These are phyloP conservation scores for Plenodomus tracheiphilus DNA, from an alignment of 2,329 filamentous ascomycete genomes.

Conservation along the genomic window DNA sequence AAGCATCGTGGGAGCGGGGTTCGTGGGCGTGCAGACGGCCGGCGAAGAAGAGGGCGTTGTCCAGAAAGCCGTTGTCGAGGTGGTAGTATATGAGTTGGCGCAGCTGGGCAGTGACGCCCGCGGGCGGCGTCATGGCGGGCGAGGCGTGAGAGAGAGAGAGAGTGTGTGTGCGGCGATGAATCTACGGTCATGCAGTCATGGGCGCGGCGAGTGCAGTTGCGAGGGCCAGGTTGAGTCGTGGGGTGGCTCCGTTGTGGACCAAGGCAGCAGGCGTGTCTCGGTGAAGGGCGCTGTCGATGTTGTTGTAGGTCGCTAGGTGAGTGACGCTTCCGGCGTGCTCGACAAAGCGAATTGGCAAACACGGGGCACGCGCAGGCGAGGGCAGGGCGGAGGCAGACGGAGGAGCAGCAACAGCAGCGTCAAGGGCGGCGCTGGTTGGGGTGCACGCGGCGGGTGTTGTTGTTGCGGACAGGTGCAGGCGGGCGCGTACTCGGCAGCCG, in stretches of 20 bases:
- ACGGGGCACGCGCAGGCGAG: constrained; percentile 19
- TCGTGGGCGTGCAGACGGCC: constrained; percentile 85
- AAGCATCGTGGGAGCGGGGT: constrained; percentile 75
- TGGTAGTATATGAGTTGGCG: constrained; percentile 70
- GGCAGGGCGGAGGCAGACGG: constrained; percentile 5
- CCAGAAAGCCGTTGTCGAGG: constrained; percentile 85
- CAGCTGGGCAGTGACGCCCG: constrained; percentile 62
- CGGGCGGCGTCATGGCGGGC: constrained; percentile 58
- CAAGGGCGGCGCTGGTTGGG: neutral
- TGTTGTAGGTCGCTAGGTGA: constrained; percentile 32
- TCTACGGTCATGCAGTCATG: constrained; percentile 27
- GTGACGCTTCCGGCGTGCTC: constrained; percentile 35
- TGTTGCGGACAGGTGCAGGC: constrained; percentile 7
- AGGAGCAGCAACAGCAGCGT: neutral
- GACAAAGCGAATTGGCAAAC: constrained; percentile 46
- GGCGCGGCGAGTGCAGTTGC: constrained; percentile 15
- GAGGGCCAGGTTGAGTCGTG: constrained; percentile 1
- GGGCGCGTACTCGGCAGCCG: neutral
- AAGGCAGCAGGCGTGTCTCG: constrained; percentile 15
- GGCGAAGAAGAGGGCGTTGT: constrained; percentile 92
- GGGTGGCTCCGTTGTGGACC: neutral
- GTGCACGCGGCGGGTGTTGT: constrained; percentile 7
- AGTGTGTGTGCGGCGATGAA: constrained; percentile 3
- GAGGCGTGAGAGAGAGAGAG: too few relatives aligned
- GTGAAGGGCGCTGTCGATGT: constrained; percentile 15